phyloP scores from a whole-genome alignment of 116 monocot species.

The Papilionanthe hybrid region DNA sequence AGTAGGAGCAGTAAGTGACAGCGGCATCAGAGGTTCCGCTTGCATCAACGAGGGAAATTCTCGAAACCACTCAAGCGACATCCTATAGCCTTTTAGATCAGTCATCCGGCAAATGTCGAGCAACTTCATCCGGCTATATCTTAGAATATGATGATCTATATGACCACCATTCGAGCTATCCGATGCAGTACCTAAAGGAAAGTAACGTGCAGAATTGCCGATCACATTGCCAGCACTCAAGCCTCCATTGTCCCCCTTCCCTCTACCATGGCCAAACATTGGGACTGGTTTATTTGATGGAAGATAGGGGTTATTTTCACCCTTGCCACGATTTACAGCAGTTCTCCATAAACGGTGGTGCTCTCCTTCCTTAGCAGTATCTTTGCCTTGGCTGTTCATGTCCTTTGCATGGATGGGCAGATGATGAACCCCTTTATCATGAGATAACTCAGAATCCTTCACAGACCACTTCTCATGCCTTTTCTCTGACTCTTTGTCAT shows the following conservation, averaged over 20 bases:
- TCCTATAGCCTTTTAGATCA: slow-evolving; percentile 41
- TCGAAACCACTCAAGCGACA: slow-evolving; percentile 29
- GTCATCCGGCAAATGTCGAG: slow-evolving; percentile 81
- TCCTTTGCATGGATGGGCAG: slow-evolving; percentile 28
- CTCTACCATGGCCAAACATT: slow-evolving; percentile 61
- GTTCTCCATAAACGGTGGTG: slow-evolving; percentile 71
- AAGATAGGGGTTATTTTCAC: slow-evolving; percentile 32
- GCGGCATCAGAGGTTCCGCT: slow-evolving; percentile 54
- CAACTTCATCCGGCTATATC: slow-evolving; percentile 82
- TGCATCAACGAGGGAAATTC: slow-evolving; percentile 66
- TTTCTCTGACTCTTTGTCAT: slow-evolving; percentile 68
- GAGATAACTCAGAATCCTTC: slow-evolving; percentile 44
- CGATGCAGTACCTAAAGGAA: slow-evolving; percentile 24
- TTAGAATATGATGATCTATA: slow-evolving; percentile 36
- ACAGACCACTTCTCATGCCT: slow-evolving; percentile 66
- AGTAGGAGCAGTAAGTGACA: slow-evolving; percentile 63
- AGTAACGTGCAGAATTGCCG: slow-evolving; percentile 19
- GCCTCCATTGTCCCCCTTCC: slow-evolving; percentile 55
- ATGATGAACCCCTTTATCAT: slow-evolving; percentile 40
- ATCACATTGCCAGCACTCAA: slow-evolving; percentile 10
- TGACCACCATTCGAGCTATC: slow-evolving; percentile 44
- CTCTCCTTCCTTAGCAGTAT: slow-evolving; percentile 64
- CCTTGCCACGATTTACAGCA: slow-evolving; percentile 53
- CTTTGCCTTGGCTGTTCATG: slow-evolving; percentile 35
- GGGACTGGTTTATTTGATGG: slow-evolving; percentile 31